phyloP scores from a whole-genome alignment of 192 early-diverging fungal species.

The Irineochytrium annulatum region DNA sequence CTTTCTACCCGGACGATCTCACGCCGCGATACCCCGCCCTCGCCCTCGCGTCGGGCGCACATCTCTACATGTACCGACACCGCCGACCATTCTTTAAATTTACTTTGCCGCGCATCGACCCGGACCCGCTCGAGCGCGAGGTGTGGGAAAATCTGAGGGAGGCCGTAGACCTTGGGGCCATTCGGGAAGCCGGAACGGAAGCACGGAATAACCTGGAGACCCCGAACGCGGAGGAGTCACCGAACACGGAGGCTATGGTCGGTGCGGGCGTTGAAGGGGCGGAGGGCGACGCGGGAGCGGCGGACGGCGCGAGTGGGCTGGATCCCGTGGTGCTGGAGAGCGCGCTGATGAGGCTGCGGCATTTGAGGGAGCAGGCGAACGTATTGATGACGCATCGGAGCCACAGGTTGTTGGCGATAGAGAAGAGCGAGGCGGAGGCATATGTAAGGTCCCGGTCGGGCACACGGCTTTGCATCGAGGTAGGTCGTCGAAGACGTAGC shows the following conservation, averaged over 20 bases:
- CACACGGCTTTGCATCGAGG: too few species aligned
- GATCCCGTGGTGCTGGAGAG: not conserved
- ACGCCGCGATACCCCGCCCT: conserved; percentile 12
- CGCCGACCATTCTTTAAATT: conserved; percentile 15
- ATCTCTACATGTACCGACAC: conserved; percentile 17
- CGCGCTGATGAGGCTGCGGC: not conserved
- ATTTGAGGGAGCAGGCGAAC: not conserved
- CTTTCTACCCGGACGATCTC: conserved; percentile 19
- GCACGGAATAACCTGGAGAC: too few species aligned
- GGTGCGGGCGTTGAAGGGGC: not conserved
- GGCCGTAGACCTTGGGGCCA: too few species aligned
- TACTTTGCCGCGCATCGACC: conserved; percentile 6
- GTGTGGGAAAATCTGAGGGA: conserved; percentile 7
- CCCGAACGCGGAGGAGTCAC: too few species aligned
- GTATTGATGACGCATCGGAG: not conserved
- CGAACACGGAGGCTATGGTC: not conserved
- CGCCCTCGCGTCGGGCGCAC: conserved; percentile 8
- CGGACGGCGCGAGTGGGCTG: not conserved
- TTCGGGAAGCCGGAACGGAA: too few species aligned
- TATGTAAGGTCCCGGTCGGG: too few species aligned
- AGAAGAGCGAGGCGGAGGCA: not conserved
- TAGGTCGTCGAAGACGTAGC: too few species aligned
- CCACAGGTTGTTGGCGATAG: not conserved
- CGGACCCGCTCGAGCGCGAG: conserved; percentile 7
- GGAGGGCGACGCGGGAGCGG: not conserved